Evolutionary conservation across 2,329 filamentous ascomycete genomes (phyloP).

Genomic region (Nakataea oryzae): DNA sequence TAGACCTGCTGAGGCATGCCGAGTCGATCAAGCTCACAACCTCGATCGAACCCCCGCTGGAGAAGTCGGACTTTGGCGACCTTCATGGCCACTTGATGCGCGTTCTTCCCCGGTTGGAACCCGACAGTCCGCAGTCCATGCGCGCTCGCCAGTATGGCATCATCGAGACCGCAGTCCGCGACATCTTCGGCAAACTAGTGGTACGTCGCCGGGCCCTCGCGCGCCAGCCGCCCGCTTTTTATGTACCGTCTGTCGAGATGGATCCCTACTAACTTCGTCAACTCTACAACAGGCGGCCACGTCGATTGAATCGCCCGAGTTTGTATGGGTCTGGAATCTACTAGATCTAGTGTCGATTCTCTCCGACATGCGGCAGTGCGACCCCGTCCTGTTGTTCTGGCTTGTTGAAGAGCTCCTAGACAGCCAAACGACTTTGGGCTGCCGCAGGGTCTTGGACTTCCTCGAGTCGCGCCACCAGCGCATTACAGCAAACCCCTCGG

Average conservation of each 20-base stretch:
- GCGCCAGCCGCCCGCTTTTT: background rate
- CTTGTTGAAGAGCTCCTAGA: conserved; percentile 92
- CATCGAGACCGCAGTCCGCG: conserved; percentile 74
- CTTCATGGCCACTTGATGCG: conserved; percentile 32
- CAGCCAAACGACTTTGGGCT: conserved; percentile 88
- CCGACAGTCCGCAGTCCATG: conserved; percentile 14
- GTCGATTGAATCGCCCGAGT: conserved; percentile 65
- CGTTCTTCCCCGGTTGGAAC: conserved; percentile 21
- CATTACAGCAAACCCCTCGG: conserved; percentile 71
- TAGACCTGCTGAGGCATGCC: conserved; percentile 48
- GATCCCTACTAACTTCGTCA: background rate
- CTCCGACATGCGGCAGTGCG: conserved; percentile 68
- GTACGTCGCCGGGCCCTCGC: conserved; percentile 36
- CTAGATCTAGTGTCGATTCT: conserved; percentile 85
- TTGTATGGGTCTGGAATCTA: conserved; percentile 84
- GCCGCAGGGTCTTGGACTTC: conserved; percentile 86
- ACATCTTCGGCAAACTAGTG: conserved; percentile 68
- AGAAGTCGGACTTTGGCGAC: conserved; percentile 53
- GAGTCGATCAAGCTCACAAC: conserved; percentile 45
- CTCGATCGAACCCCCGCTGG: conserved; percentile 64
- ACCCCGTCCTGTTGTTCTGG: conserved; percentile 76
- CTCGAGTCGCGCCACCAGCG: conserved; percentile 86
- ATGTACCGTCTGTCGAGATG: background rate
- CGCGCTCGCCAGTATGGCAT: conserved; percentile 50
- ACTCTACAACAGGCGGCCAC: conserved; percentile 51